Percentiles rank a stretch among this genome's conserved stretches.
Conservation (phyloP, 1,139 yeast species). For the Zygoascus hellenicus region DNA sequence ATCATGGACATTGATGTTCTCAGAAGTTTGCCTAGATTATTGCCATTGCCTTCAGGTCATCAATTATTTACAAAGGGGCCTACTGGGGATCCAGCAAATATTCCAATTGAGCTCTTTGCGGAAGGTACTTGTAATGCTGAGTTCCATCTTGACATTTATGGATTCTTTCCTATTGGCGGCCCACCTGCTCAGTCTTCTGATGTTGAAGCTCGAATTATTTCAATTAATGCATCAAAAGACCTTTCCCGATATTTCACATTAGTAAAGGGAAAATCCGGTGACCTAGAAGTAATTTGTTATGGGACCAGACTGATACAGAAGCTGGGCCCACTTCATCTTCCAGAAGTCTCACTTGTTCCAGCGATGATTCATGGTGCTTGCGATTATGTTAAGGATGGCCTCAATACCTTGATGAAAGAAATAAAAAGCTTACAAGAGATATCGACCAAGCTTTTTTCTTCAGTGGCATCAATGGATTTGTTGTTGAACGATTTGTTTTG, state of each 20-base stretch:
- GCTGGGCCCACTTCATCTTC: constrained; percentile 25
- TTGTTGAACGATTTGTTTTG: constrained; percentile 37
- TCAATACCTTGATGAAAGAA: constrained; percentile 33
- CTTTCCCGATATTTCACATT: constrained; percentile 20
- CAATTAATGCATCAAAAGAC: constrained; percentile 21
- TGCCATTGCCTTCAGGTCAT: constrained; percentile 30
- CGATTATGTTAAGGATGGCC: constrained; percentile 39
- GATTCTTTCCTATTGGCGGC: constrained; percentile 25
- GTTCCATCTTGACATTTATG: constrained; percentile 24
- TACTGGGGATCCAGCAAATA: constrained; percentile 12
- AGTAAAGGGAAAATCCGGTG: background rate
- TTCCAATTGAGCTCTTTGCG: constrained; percentile 16
- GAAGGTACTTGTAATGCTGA: constrained; percentile 22
- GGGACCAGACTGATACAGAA: constrained; percentile 20
- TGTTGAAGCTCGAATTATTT: constrained; percentile 9
- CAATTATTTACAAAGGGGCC: constrained; percentile 16
- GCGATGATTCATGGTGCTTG: constrained; percentile 33
- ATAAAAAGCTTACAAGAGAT: constrained; percentile 7
- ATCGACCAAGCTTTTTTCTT: background rate
- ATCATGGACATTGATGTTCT: constrained; percentile 26
- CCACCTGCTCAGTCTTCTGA: background rate
- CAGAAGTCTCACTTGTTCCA: constrained; percentile 30
- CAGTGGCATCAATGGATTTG: background rate
- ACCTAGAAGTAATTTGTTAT: constrained; percentile 6
- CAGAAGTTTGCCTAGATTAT: constrained; percentile 35